phyloP scores from a whole-genome alignment of 2,329 filamentous ascomycete species.

The Alternaria viburni region DNA sequence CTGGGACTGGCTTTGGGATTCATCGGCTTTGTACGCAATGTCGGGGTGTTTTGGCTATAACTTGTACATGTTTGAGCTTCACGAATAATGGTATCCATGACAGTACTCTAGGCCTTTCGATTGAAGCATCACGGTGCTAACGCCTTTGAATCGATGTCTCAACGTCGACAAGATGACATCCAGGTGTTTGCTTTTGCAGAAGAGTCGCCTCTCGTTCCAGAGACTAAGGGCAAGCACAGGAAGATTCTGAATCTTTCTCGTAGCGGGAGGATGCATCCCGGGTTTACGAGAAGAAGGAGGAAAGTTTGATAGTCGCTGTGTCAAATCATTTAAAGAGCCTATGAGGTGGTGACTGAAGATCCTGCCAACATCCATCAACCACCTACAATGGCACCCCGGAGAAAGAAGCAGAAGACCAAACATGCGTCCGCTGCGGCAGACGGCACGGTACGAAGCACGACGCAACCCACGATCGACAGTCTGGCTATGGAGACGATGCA shows the following conservation, averaged over 20 bases:
- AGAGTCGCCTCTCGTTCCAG: not conserved
- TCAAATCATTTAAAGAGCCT: not conserved
- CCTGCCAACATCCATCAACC: not conserved
- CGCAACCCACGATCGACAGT: not conserved
- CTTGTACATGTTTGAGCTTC: not conserved
- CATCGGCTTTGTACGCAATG: not conserved
- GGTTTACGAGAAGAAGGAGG: not conserved
- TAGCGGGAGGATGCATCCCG: too few relatives aligned
- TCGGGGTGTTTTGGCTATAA: not conserved
- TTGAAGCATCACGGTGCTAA: not conserved
- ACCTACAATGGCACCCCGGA: not conserved
- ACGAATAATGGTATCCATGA: constrained; percentile 10
- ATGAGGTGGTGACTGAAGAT: accelerated
- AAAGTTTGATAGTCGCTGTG: not conserved
- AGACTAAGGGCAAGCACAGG: not conserved
- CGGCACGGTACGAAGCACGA: not conserved
- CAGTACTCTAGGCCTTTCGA: not conserved
- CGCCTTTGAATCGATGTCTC: not conserved
- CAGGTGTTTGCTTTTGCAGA: not conserved
- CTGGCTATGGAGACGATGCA: not conserved
- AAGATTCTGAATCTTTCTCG: not conserved
- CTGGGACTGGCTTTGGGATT: not conserved
- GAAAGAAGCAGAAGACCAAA: not conserved
- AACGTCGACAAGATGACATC: not conserved
- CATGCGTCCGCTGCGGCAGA: not conserved